Conservation (phyloP, 345 rosid species). For the Gossypium arboreum region DNA sequence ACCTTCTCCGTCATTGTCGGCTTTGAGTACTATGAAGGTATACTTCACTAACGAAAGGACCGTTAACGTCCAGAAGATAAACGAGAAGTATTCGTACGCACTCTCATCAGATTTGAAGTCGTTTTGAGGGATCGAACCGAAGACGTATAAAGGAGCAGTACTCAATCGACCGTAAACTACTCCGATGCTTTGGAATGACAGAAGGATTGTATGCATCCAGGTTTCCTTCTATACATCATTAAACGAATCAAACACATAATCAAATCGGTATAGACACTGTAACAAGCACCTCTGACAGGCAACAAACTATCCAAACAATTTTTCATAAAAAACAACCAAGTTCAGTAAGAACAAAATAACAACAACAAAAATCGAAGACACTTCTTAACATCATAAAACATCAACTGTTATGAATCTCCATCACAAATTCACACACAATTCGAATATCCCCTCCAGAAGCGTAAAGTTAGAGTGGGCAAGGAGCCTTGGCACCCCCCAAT, state of each 20-base stretch:
- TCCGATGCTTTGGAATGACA: conserved; percentile 57
- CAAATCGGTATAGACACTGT: too few species aligned
- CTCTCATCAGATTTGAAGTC: conserved; percentile 36
- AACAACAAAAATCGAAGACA: too few species aligned
- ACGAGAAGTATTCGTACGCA: conserved; percentile 48
- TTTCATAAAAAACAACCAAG: too few species aligned
- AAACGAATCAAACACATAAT: background rate
- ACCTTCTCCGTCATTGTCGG: conserved; percentile 66
- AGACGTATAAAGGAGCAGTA: conserved; percentile 59
- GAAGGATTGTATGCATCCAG: conserved; percentile 43
- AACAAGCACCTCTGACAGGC: too few species aligned
- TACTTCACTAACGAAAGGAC: conserved; percentile 49
- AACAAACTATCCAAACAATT: too few species aligned
- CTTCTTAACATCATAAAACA: too few species aligned
- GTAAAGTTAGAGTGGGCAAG: too few species aligned
- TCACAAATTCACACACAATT: too few species aligned
- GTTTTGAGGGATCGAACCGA: conserved; percentile 30
- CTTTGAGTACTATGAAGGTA: conserved; percentile 46
- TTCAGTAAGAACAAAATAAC: too few species aligned
- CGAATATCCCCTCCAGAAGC: too few species aligned
- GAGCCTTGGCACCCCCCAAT: too few species aligned
- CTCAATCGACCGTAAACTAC: conserved; percentile 55
- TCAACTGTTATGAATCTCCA: too few species aligned
- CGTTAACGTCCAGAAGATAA: conserved; percentile 62
- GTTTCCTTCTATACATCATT: conserved; percentile 26